Evolutionary conservation across 139 green algal species (phyloP).

Genomic region (Mesotaenium endlicherianum): DNA sequence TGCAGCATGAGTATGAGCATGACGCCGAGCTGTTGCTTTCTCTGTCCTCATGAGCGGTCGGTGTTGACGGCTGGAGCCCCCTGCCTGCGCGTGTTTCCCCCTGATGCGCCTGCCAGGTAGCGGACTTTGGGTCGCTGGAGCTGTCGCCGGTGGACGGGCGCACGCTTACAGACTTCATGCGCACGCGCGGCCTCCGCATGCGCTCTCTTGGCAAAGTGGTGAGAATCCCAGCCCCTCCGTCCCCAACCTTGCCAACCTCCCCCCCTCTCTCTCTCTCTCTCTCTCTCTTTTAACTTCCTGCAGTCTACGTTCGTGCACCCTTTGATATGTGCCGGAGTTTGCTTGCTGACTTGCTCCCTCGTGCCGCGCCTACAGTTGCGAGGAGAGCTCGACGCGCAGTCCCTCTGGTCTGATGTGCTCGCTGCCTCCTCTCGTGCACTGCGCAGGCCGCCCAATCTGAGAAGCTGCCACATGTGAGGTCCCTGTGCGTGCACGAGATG

Average conservation of each 20-base stretch:
- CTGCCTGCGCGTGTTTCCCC: neutral
- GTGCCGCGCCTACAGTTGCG: too few species aligned
- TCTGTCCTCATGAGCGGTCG: neutral
- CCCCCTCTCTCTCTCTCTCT: neutral
- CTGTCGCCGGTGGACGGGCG: conserved; percentile 55
- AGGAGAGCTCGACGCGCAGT: too few species aligned
- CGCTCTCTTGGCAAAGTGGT: conserved; percentile 45
- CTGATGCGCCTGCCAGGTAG: conserved; percentile 16
- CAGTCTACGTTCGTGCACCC: too few species aligned
- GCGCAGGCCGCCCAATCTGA: conserved; percentile 41
- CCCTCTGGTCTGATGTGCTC: too few species aligned
- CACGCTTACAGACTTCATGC: conserved; percentile 60
- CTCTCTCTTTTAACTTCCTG: neutral
- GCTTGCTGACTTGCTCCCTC: too few species aligned
- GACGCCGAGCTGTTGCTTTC: too few species aligned
- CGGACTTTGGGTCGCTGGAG: conserved; percentile 55
- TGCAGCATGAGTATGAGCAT: too few species aligned
- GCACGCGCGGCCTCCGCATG: conserved; percentile 50
- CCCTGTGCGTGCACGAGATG: conserved; percentile 50
- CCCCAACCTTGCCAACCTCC: neutral
- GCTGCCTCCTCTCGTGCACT: too few species aligned
- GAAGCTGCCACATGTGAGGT: conserved; percentile 39
- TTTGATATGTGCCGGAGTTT: too few species aligned
- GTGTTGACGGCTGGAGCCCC: neutral
- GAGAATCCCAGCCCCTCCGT: neutral